phyloP scores from a whole-genome alignment of 176 grass and related monocot genomes.

The Neostapfia colusana region DNA sequence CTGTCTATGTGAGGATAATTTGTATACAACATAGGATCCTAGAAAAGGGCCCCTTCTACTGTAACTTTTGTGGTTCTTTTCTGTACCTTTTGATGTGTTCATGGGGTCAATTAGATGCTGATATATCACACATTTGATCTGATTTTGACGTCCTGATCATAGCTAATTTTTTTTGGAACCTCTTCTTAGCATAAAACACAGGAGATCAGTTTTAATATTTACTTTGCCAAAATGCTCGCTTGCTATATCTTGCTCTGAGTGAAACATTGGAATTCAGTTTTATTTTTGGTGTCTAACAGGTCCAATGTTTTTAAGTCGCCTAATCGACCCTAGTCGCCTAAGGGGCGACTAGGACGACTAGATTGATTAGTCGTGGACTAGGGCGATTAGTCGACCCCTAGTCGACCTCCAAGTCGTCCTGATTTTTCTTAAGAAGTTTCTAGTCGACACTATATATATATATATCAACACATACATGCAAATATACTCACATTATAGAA shows the following conservation, averaged over 20 bases:
- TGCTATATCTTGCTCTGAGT: not conserved
- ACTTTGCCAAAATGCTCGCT: constrained; percentile 12
- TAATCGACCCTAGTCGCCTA: too few relatives aligned
- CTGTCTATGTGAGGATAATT: not conserved
- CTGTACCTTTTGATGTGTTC: not conserved
- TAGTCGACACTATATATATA: too few relatives aligned
- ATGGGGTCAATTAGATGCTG: not conserved
- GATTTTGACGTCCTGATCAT: not conserved
- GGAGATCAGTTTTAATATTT: not conserved
- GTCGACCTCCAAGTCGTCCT: too few relatives aligned
- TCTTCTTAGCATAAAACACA: constrained; percentile 5
- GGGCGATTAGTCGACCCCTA: too few relatives aligned
- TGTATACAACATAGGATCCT: constrained; percentile 4
- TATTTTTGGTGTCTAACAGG: not conserved
- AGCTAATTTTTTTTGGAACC: not conserved
- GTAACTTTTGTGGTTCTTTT: not conserved
- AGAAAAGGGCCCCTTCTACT: not conserved
- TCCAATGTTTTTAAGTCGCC: too few relatives aligned
- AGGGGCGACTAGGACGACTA: too few relatives aligned
- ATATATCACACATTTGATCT: not conserved
- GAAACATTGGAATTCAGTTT: not conserved
- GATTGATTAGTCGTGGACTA: too few relatives aligned
- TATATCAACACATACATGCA: too few relatives aligned
- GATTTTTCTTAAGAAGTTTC: too few relatives aligned
- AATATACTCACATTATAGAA: too few relatives aligned